These are phyloP conservation scores for Syzygium aromaticum DNA, from an alignment of 345 rosid species.

Conservation along the genomic window DNA sequence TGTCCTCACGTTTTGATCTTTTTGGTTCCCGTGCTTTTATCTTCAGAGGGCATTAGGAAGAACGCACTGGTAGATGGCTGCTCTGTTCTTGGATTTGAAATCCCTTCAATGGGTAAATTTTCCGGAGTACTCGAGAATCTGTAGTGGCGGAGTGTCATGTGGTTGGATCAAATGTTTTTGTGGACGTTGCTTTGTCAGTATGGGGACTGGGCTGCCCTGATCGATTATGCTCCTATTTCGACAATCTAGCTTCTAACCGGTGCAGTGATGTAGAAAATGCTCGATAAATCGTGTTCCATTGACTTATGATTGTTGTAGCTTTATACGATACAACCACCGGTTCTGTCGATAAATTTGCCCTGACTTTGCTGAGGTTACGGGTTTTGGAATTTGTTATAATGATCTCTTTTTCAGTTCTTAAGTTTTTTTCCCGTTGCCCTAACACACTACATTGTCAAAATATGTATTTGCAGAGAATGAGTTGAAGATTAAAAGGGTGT, in stretches of 20 bases:
- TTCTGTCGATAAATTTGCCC: neutral
- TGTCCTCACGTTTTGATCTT: neutral
- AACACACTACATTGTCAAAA: neutral
- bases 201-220: neutral
- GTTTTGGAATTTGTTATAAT: neutral
- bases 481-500: slow-evolving; percentile 47
- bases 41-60: neutral
- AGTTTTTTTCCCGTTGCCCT: too few relatives aligned
- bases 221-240: neutral
- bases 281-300: neutral
- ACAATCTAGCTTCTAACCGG: neutral
- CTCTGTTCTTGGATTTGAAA: neutral
- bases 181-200: neutral
- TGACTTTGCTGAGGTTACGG: neutral
- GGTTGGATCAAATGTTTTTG: neutral
- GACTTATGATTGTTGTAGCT: neutral
- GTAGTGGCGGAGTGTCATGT: neutral
- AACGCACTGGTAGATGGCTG: neutral
- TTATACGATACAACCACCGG: neutral
- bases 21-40: neutral
- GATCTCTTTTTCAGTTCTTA: neutral
- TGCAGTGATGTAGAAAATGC: neutral
- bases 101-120: neutral
- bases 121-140: neutral
- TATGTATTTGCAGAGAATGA: slow-evolving; percentile 22